These are phyloP conservation scores for Draba incana DNA, from an alignment of 345 rosid species.

Conservation along the genomic window DNA sequence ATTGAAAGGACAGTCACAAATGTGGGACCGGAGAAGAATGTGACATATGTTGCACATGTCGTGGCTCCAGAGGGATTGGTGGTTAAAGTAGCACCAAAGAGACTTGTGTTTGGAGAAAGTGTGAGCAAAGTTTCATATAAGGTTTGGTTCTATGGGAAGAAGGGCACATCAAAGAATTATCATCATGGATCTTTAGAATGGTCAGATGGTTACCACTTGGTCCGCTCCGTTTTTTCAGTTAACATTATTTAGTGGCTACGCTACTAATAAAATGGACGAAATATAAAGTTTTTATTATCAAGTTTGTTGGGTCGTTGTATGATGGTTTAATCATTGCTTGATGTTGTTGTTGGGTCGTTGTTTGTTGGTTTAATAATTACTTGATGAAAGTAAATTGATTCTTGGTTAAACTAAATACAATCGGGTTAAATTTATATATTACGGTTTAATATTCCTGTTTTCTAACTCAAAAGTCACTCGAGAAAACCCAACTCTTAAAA, in stretches of 20 bases:
- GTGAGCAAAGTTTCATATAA: conserved; percentile 45
- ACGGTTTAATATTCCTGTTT: no score
- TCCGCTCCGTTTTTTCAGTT: conserved; percentile 58
- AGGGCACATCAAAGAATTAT: conserved; percentile 53
- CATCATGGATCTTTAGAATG: conserved; percentile 67
- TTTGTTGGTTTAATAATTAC: background rate
- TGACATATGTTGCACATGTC: conserved; percentile 52
- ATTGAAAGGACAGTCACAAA: conserved; percentile 62
- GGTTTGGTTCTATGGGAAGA: conserved; percentile 51
- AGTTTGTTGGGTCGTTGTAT: background rate
- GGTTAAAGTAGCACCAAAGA: conserved; percentile 59
- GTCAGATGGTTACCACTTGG: conserved; percentile 58
- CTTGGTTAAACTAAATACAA: no score
- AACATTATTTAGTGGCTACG: conserved; percentile 43
- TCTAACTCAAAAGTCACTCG: no score
- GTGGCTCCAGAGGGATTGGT: conserved; percentile 54
- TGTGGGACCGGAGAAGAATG: conserved; percentile 53
- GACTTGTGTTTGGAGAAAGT: conserved; percentile 45
- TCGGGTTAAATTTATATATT: no score
- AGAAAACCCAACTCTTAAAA: no score
- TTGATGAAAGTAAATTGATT: no score
- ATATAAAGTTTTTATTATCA: background rate
- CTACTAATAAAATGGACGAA: background rate
- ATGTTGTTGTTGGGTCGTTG: background rate
- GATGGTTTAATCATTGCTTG: conserved; percentile 17